These are phyloP conservation scores for Aspergillus sp. DNA, from an alignment of 2,329 filamentous ascomycete species.

Conservation along the genomic window DNA sequence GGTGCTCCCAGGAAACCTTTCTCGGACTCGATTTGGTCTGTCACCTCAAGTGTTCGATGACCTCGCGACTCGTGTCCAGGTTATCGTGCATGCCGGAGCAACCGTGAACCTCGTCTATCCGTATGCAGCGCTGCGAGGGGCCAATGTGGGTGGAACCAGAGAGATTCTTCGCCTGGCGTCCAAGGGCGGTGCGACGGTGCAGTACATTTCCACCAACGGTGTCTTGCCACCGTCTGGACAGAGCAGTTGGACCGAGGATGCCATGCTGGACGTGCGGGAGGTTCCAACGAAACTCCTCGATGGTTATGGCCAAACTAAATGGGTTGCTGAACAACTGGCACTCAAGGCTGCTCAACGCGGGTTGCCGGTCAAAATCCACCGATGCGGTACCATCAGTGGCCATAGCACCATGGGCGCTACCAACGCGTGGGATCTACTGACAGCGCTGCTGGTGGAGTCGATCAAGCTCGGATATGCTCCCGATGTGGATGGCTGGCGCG, in stretches of 20 bases:
- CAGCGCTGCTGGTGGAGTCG: conserved; percentile 68
- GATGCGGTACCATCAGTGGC: conserved; percentile 69
- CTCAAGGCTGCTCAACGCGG: conserved; percentile 60
- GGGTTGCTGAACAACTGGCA: conserved; percentile 70
- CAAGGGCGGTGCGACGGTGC: conserved; percentile 60
- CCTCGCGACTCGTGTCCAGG: conserved; percentile 57
- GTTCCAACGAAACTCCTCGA: conserved; percentile 62
- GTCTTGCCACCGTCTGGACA: conserved; percentile 60
- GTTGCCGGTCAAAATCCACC: conserved; percentile 62
- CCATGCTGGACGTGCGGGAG: conserved; percentile 57
- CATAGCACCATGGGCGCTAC: conserved; percentile 67
- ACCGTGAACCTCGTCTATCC: conserved; percentile 76
- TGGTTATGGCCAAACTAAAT: conserved; percentile 73
- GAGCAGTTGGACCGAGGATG: conserved; percentile 62
- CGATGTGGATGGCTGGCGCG: conserved; percentile 64
- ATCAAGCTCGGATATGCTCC: conserved; percentile 63
- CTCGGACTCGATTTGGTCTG: conserved; percentile 60
- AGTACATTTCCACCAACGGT: conserved; percentile 73
- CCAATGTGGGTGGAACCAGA: conserved; percentile 71
- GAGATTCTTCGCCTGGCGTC: conserved; percentile 66
- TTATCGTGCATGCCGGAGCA: conserved; percentile 69
- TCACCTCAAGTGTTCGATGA: conserved; percentile 57
- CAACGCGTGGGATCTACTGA: conserved; percentile 70
- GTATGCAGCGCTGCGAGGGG: conserved; percentile 63
- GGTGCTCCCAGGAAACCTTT: conserved; percentile 64